A percentile compares a stretch with the other conserved stretches of the same genome.
phyloP scores from a whole-genome alignment of 1,139 yeast genomes.

The Wickerhamiella infanticola region DNA sequence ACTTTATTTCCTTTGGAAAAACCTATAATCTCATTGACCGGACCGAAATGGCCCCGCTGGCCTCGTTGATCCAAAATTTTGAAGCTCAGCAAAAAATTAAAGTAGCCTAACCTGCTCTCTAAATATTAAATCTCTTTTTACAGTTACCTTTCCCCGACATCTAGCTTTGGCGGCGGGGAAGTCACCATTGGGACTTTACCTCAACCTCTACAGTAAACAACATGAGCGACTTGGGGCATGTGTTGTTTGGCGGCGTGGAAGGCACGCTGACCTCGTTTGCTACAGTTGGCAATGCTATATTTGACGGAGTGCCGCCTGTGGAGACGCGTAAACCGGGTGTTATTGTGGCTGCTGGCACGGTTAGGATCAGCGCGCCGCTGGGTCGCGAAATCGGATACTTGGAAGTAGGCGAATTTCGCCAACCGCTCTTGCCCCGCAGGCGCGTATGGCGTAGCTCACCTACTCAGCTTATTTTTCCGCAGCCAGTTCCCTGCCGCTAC shows the following conservation, averaged over 20 bases:
- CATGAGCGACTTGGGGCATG: neutral
- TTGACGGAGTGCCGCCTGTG: neutral
- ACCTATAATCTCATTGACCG: conserved; percentile 72
- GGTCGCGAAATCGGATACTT: conserved; percentile 15
- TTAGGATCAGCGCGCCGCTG: conserved; percentile 10
- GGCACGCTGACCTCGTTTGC: neutral
- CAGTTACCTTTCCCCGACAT: too few relatives aligned
- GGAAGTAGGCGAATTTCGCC: conserved; percentile 13
- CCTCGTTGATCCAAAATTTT: conserved; percentile 58
- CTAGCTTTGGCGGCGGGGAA: too few relatives aligned
- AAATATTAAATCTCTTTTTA: too few relatives aligned
- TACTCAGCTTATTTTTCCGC: conserved; percentile 11
- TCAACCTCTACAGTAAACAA: neutral
- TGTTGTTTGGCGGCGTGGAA: neutral
- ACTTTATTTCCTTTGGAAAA: conserved; percentile 70
- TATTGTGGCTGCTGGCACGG: conserved; percentile 12
- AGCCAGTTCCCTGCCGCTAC: conserved; percentile 12
- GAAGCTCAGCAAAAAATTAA: conserved; percentile 67
- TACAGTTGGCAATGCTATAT: neutral
- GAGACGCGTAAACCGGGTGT: conserved; percentile 1
- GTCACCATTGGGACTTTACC: neutral
- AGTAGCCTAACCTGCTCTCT: neutral
- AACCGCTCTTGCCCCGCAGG: conserved; percentile 15
- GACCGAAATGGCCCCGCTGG: conserved; percentile 64
- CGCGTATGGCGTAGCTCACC: conserved; percentile 13